Evolutionary conservation across 2,329 filamentous ascomycete species (phyloP).

Genomic region (Metarhizium robertsii): DNA sequence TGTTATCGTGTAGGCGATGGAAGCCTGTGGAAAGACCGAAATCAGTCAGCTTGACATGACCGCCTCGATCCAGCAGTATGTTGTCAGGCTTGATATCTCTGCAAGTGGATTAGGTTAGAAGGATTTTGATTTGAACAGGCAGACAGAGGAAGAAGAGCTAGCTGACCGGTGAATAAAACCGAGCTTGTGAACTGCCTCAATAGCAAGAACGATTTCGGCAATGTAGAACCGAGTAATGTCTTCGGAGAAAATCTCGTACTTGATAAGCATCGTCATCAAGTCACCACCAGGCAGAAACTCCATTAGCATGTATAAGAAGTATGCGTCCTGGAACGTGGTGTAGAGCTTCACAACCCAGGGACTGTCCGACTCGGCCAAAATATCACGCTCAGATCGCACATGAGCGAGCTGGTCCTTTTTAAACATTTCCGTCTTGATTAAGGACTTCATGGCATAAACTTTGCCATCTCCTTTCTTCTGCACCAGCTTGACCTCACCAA

Average conservation of each 20-base stretch:
- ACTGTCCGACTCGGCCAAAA: conserved; percentile 96
- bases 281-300: conserved; percentile 97
- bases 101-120: conserved; percentile 3
- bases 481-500: conserved; percentile 95
- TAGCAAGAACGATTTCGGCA: conserved; percentile 95
- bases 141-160: neutral
- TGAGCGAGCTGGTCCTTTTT: conserved; percentile 98
- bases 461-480: conserved; percentile 94
- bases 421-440: conserved; percentile 99
- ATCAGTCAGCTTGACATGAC: conserved; percentile 96
- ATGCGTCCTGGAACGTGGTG: conserved; percentile 93
- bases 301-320: conserved; percentile 98
- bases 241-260: conserved; percentile 98
- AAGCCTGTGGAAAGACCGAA: conserved; percentile 97
- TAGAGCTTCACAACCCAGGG: conserved; percentile 98
- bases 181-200: conserved; percentile 94
- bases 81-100: conserved; percentile 99
- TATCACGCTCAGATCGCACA: conserved; percentile 94
- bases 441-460: conserved; percentile 95
- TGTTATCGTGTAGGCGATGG: conserved; percentile 95
- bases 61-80: conserved; percentile 87
- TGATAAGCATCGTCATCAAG: conserved; percentile 99
- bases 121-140: neutral
- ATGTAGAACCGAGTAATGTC: conserved; percentile 99
- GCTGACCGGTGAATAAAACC: conserved; percentile 94